Conservation (phyloP, 257 asterid genomes). For the Rhazya stricta region DNA sequence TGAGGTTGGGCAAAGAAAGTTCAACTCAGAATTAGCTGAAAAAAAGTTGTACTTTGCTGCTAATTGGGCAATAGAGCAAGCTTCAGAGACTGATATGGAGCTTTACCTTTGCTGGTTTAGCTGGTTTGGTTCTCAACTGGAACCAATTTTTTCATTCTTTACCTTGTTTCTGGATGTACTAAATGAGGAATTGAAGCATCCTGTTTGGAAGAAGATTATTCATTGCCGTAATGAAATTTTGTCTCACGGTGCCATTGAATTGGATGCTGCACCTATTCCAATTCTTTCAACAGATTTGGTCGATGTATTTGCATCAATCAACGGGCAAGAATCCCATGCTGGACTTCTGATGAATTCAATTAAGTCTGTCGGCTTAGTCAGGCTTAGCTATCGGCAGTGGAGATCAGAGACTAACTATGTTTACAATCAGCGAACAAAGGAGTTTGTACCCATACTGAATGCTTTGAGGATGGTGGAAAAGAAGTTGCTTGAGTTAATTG, state of each 20-base stretch:
- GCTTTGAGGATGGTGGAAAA: conserved; percentile 54
- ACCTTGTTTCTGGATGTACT: conserved; percentile 40
- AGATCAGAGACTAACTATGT: conserved; percentile 38
- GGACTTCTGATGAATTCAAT: conserved; percentile 41
- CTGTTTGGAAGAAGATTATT: conserved; percentile 63
- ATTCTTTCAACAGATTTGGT: conserved; percentile 49
- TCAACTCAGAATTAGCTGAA: conserved; percentile 37
- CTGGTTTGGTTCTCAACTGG: conserved; percentile 56
- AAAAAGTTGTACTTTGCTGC: conserved; percentile 71
- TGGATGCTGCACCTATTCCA: conserved; percentile 34
- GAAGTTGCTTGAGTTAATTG: conserved; percentile 56
- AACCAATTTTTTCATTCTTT: conserved; percentile 46
- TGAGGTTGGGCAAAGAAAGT: conserved; percentile 24
- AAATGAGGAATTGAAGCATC: conserved; percentile 53
- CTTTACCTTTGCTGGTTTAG: conserved; percentile 70
- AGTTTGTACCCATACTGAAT: conserved; percentile 38
- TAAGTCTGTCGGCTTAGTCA: conserved; percentile 51
- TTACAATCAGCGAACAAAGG: conserved; percentile 24
- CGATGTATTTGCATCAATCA: conserved; percentile 36
- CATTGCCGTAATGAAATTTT: conserved; percentile 37
- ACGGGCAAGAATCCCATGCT: conserved; percentile 29
- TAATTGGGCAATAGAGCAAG: conserved; percentile 88
- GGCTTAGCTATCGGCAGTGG: conserved; percentile 77
- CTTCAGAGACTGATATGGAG: conserved; percentile 58
- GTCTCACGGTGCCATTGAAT: conserved; percentile 24